phyloP scores from a whole-genome alignment of 768 basidiomycete genomes.

The Amanita subjunquillea region DNA sequence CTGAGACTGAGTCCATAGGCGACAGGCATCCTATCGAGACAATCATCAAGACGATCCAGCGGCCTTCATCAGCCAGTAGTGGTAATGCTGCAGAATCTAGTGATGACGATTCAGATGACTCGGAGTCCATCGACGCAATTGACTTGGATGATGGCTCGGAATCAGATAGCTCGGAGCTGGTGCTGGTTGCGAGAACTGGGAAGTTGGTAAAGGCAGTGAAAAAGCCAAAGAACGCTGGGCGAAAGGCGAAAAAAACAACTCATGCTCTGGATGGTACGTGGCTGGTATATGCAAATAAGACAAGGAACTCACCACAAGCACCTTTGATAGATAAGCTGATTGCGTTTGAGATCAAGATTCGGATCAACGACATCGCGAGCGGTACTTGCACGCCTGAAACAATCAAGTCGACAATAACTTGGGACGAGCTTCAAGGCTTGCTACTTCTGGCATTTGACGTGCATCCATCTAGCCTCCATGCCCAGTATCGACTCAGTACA shows the following conservation, averaged over 20 bases:
- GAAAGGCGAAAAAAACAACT: constrained; percentile 1
- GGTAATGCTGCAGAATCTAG: background rate
- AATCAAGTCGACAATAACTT: background rate
- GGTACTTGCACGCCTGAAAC: background rate
- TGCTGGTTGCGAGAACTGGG: background rate
- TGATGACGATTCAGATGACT: background rate
- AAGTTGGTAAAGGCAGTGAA: background rate
- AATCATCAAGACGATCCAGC: background rate
- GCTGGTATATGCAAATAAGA: too few species aligned
- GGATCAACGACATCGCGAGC: background rate
- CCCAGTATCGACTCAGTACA: constrained; percentile 2
- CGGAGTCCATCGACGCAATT: background rate
- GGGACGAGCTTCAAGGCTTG: background rate
- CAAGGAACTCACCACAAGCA: background rate
- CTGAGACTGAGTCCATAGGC: background rate
- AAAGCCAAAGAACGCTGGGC: background rate
- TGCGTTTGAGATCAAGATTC: background rate
- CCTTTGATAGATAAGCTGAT: too few species aligned
- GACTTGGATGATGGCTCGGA: background rate
- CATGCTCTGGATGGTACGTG: background rate
- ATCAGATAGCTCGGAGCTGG: background rate
- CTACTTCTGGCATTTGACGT: background rate
- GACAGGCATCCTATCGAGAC: constrained; percentile 2
- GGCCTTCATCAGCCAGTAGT: background rate
- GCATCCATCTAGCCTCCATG: background rate